Conservation (phyloP, 768 basidiomycete genomes). For the Solioccasus polychromus region DNA sequence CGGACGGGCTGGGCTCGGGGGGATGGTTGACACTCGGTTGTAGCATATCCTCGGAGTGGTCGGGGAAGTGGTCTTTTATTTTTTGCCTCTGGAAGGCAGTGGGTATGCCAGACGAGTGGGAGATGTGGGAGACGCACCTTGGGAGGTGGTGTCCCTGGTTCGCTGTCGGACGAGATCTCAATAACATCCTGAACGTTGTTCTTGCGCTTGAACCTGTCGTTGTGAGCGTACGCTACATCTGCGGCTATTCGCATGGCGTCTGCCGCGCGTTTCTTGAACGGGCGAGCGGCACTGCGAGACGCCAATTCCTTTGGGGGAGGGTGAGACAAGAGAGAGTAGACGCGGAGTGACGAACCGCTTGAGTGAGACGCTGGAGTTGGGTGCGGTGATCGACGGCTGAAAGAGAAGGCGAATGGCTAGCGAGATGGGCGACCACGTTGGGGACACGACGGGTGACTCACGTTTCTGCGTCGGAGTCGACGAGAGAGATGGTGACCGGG, state of each 20-base stretch:
- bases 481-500: slow-evolving; percentile 11
- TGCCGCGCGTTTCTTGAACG: slow-evolving; percentile 22
- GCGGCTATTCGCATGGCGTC: slow-evolving; percentile 17
- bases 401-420: not conserved
- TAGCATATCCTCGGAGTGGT: not conserved
- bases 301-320: slow-evolving; percentile 20
- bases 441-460: not conserved
- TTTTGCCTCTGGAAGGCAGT: slow-evolving; percentile 21
- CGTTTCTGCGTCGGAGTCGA: slow-evolving; percentile 18
- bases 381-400: slow-evolving; percentile 8
- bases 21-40: slow-evolving; percentile 5
- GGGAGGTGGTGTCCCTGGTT: slow-evolving; percentile 16
- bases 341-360: slow-evolving; percentile 12
- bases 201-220: slow-evolving; percentile 23
- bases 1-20: slow-evolving; percentile 2
- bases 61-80: not conserved
- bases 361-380: slow-evolving; percentile 24
- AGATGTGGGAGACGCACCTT: slow-evolving; percentile 16
- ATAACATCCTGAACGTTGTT: slow-evolving; percentile 15
- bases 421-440: slow-evolving; percentile 1
- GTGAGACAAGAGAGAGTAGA: slow-evolving; percentile 18
- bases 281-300: slow-evolving; percentile 11
- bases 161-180: slow-evolving; percentile 31
- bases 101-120: not conserved
- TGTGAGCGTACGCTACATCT: slow-evolving; percentile 8